Evolutionary conservation across 257 asterid species (phyloP), one percentile per base, ranked within the genome.

Genomic region (Osmanthus fragrans): DNA sequence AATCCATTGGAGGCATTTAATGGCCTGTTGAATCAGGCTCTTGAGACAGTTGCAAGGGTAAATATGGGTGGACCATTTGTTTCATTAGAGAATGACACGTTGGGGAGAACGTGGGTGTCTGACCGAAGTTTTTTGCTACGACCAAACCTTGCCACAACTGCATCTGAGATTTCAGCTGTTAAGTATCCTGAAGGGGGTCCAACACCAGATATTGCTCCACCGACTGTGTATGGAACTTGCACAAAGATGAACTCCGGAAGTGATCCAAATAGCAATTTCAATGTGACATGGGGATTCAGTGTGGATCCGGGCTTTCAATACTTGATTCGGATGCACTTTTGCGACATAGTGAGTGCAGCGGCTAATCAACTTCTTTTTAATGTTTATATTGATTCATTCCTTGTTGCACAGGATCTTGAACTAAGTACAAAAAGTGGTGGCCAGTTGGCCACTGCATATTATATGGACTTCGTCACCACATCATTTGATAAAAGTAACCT

Each of bases 21-120:
- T 54, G 95, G 96, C 21, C 77, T 92, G 23, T 67, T 76, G 25
- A 69, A 54, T 47, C 81, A 84, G 65, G 91, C 95, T 29, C 45
- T 93, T 18, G 96, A 93, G 84, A 91, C 94, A 0, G 90, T 89
- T 65, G 80, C 81, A 27, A 84, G 96, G 87, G 92, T 93, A 16
- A 94, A 94, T 67, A 92, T 94, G 98, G 97, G 97, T 10, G 98
- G 98, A 7, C 88, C 95, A 8, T n/a, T 86, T 2, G 89, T 93
- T 42, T 72, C 97, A 0, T 64, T 73, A 16, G 79, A 66, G 29
- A 94, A 92, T 69, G 97, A 94, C 81, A 88, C 94, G 0, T 82
- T 94, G 63, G 90, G 98, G 76, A 71, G 97, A 64, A 84, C 84
- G 30, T 92, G 98, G 98, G 86, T 84, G 76, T 49, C 93, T 9